These are phyloP conservation scores for Neurospora sp. DNA, from an alignment of 495 filamentous ascomycete species.

Conservation along the genomic window DNA sequence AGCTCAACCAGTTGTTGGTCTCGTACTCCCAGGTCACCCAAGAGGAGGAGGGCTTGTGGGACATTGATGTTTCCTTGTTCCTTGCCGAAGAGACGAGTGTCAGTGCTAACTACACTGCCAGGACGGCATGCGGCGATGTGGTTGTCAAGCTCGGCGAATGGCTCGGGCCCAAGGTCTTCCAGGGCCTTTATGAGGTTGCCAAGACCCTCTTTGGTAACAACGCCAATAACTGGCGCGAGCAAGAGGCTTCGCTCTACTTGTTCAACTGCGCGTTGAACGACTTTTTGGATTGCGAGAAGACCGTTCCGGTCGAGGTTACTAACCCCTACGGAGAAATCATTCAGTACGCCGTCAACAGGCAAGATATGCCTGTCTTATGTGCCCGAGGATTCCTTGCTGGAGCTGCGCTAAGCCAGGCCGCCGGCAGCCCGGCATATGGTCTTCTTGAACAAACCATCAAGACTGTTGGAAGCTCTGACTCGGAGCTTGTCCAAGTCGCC, in stretches of 20 bases:
- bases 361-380: conserved; percentile 54
- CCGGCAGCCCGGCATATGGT: conserved; percentile 32
- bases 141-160: conserved; percentile 91
- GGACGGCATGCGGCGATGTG: conserved; percentile 83
- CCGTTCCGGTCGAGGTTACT: conserved; percentile 54
- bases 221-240: conserved; percentile 43
- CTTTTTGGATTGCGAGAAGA: conserved; percentile 61
- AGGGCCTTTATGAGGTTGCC: conserved; percentile 64
- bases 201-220: conserved; percentile 53
- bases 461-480: conserved; percentile 60
- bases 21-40: conserved; percentile 84
- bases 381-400: conserved; percentile 80
- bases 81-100: conserved; percentile 90
- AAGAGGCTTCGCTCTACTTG: conserved; percentile 75
- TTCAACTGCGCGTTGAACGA: conserved; percentile 74
- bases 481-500: conserved; percentile 83
- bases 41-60: conserved; percentile 92
- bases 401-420: conserved; percentile 55
- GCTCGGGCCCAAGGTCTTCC: conserved; percentile 57
- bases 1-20: conserved; percentile 72
- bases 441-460: conserved; percentile 68
- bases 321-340: conserved; percentile 67
- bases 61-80: conserved; percentile 91
- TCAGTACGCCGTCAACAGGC: conserved; percentile 60
- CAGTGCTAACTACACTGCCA: conserved; percentile 91